Evolutionary conservation across 2,329 filamentous ascomycete species (phyloP).

Genomic region (Colletotrichum salicis): DNA sequence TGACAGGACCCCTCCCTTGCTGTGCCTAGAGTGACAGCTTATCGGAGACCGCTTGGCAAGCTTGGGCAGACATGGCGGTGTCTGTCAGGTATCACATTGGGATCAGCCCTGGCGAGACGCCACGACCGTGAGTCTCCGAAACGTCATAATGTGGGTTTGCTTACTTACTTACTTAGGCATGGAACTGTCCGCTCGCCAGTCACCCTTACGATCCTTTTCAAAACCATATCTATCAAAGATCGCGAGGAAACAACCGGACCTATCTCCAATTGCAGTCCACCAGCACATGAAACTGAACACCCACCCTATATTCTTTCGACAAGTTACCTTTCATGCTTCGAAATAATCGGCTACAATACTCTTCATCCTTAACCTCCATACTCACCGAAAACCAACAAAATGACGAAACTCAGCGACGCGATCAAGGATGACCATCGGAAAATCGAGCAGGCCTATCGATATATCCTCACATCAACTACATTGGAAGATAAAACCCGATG

Average conservation of each 20-base stretch:
- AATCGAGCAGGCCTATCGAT: constrained; percentile 30
- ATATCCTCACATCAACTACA: constrained; percentile 14
- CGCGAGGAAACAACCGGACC: not conserved
- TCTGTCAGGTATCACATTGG: constrained; percentile 12
- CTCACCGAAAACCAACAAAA: not conserved
- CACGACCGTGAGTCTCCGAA: not conserved
- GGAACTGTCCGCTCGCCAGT: not conserved
- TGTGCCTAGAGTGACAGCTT: not conserved
- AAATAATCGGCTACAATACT: not conserved
- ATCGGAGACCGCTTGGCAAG: not conserved
- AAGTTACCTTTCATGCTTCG: not conserved
- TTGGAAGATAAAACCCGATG: constrained; percentile 20
- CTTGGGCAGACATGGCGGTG: not conserved
- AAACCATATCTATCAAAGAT: not conserved
- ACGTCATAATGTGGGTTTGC: constrained; percentile 11
- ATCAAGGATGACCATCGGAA: constrained; percentile 32
- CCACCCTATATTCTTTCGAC: not conserved
- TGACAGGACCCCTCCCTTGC: not conserved
- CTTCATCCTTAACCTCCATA: not conserved
- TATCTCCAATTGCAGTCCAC: not conserved
- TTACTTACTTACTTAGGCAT: constrained; percentile 5
- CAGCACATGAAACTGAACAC: too few species aligned
- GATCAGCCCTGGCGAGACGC: not conserved
- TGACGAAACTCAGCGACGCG: constrained; percentile 27
- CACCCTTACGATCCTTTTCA: not conserved